Evolutionary conservation across 75 land plant species (phyloP), one percentile per base, ranked within the genome.

Genomic region (Sequoia sempervirens): DNA sequence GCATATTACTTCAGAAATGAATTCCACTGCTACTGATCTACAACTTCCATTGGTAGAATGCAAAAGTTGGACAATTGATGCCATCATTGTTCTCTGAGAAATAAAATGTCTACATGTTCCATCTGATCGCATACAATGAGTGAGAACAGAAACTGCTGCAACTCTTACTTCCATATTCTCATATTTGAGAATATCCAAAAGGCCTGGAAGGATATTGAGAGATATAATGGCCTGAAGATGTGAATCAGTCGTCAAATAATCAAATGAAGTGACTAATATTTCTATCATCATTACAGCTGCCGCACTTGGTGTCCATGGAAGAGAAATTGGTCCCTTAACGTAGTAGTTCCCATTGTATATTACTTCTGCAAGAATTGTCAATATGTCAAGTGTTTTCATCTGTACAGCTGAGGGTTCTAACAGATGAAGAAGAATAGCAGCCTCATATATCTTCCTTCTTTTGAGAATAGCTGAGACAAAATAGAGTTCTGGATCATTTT

Each of bases 241-340:
- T 83, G 79, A 82, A 43, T 76, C 88, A 82, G 90, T 93, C 34
- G 90, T 89, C 12, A 79, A 76, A 81, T 82, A 38, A 74, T 91
- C 95, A 86, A 87, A 85, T 79, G 87, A 64, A 38, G 93, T 87
- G 14, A 93, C 87, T 38, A 91, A 46, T 47, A 81, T 85, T 84
- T 93, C 93, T 26, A 93, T 92, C 69, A 91, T 84, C 81, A 85
- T 83, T 66, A 93, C 53, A 68, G 95, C 89, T 81, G 90, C 90
- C 46, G 87, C 86, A 18, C 85, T 81, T 53, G 93, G 93, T 46
- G 90, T 85, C 34, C 87, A 45, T 53, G 79, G 86, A 79, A 83
- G 81, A 54, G 86, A 81, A 38, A 68, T 14, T 15, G 75, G 32
- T 17, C 23, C 80, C 5, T 80, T 23, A 45, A 86, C 87, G 28